Percentiles rank a stretch among this genome's conserved stretches.
These are phyloP conservation scores for Chamaecrista fasciculata DNA, from an alignment of 306 rosid genomes.

Conservation along the genomic window DNA sequence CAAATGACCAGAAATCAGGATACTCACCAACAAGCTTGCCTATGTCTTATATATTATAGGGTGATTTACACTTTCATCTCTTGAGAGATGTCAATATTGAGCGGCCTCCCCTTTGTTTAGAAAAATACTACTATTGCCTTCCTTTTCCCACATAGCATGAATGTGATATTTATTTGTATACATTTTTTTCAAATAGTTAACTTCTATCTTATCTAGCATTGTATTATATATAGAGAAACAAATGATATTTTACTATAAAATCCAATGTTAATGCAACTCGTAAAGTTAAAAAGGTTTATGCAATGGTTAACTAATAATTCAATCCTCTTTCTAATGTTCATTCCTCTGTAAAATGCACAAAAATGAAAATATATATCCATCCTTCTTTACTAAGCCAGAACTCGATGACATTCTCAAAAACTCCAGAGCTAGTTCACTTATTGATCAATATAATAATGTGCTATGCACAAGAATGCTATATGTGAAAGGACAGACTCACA, in stretches of 20 bases:
- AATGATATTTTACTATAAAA: too few species aligned
- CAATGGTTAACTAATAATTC: background rate
- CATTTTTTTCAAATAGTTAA: background rate
- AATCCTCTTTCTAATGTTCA: too few species aligned
- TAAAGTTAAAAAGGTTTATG: background rate
- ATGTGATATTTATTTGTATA: background rate
- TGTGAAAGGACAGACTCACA: background rate
- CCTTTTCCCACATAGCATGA: background rate
- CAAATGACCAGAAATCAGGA: slow-evolving; percentile 15
- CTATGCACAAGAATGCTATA: slow-evolving; percentile 2
- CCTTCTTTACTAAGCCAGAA: slow-evolving; percentile 9
- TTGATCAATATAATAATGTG: background rate
- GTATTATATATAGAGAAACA: too few species aligned
- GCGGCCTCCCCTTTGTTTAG: too few species aligned
- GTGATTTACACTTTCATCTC: background rate
- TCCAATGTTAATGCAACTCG: background rate
- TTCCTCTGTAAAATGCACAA: background rate
- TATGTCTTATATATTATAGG: background rate
- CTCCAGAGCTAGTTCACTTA: slow-evolving; percentile 19
- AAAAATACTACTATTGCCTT: background rate
- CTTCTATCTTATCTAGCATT: too few species aligned
- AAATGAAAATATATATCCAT: background rate
- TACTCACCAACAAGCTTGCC: background rate
- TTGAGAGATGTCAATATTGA: too few species aligned
- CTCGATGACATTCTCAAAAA: background rate